These are phyloP conservation scores for Capsicum chinense DNA, from an alignment of 257 asterid genomes.

Conservation along the genomic window DNA sequence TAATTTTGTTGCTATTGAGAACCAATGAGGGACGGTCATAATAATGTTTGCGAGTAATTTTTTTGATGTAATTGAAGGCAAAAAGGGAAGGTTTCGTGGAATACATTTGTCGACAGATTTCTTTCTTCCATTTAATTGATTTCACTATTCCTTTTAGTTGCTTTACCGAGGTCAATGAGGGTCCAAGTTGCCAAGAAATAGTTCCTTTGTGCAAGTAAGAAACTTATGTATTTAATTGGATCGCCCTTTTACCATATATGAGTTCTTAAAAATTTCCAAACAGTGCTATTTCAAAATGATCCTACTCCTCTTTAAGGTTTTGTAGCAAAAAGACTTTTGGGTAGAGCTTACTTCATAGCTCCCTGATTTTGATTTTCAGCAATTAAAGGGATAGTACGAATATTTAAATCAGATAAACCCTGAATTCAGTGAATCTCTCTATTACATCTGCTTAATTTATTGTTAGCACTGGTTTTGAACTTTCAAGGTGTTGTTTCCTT, in stretches of 20 bases:
- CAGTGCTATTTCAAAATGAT: neutral
- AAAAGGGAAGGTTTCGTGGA: neutral
- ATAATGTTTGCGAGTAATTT: neutral
- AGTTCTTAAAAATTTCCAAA: neutral
- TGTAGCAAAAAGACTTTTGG: neutral
- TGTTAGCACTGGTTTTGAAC: conserved; percentile 3
- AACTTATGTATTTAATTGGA: neutral
- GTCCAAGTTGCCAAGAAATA: too few species aligned
- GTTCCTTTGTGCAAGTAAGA: too few species aligned
- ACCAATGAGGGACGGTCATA: neutral
- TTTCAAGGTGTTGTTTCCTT: neutral
- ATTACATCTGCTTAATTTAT: conserved; percentile 8
- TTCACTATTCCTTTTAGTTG: neutral
- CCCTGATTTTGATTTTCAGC: neutral
- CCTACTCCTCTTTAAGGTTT: neutral
- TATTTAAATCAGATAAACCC: neutral
- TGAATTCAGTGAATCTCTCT: neutral
- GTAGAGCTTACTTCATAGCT: neutral
- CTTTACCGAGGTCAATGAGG: neutral
- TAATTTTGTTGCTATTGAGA: neutral
- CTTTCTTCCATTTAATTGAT: too few species aligned
- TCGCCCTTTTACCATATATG: neutral
- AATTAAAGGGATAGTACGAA: neutral
- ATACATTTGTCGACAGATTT: neutral
- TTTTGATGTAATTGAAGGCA: neutral